phyloP scores from a whole-genome alignment of 2,329 filamentous ascomycete species.

The Fusarium phyllophilum region DNA sequence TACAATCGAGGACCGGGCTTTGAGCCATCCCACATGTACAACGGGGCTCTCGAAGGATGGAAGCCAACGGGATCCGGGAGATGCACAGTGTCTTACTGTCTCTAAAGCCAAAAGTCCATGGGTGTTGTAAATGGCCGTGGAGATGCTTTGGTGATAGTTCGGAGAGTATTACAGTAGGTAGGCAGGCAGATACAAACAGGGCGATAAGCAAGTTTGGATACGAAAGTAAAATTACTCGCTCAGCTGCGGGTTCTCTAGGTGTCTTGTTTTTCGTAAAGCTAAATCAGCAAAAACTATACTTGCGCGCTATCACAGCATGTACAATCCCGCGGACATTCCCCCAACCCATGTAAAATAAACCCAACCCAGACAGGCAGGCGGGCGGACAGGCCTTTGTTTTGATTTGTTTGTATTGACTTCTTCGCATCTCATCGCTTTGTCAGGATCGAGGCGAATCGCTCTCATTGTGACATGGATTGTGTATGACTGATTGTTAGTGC shows the following conservation, averaged over 20 bases:
- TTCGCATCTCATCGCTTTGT: constrained; percentile 10
- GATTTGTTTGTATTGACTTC: constrained; percentile 10
- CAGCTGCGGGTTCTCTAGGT: background rate
- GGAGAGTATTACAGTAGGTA: background rate
- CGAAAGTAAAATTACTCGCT: constrained; percentile 19
- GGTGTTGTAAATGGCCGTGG: constrained; percentile 10
- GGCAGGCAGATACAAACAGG: background rate
- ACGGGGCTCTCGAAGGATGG: constrained; percentile 20
- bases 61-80: constrained; percentile 36
- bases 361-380: background rate
- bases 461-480: constrained; percentile 18
- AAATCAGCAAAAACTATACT: constrained; percentile 5
- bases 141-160: constrained; percentile 12
- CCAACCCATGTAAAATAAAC: constrained; percentile 15
- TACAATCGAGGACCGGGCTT: constrained; percentile 24
- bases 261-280: constrained; percentile 16
- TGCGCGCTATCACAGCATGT: background rate
- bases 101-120: background rate
- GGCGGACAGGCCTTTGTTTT: constrained; percentile 13
- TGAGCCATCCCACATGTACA: constrained; percentile 14
- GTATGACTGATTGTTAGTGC: constrained; percentile 6
- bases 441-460: constrained; percentile 23
- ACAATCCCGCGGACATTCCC: constrained; percentile 25
- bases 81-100: constrained; percentile 38
- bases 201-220: constrained; percentile 23